Conservation (phyloP, 306 rosid species). For the Notholithocarpus densiflorus region DNA sequence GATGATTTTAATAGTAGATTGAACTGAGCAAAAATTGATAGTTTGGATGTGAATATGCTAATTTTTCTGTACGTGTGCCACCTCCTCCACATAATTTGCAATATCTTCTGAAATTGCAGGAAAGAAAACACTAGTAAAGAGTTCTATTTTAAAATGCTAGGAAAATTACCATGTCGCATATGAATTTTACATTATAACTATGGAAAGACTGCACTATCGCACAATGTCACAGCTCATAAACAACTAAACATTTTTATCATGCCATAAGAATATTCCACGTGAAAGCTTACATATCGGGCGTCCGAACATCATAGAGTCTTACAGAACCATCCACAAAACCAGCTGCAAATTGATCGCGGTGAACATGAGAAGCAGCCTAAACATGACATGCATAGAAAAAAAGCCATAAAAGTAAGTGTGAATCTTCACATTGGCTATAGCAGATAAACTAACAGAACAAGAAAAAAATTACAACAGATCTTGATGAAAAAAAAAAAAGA, state of each 20-base stretch:
- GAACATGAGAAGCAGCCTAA: slow-evolving; percentile 96
- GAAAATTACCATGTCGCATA: not conserved
- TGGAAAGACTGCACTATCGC: not conserved
- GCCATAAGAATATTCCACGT: not conserved
- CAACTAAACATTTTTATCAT: not conserved
- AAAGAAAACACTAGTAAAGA: not conserved
- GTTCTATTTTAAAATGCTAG: not conserved
- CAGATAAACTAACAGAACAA: not conserved
- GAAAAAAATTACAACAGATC: not conserved
- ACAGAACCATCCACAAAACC: slow-evolving; percentile 93
- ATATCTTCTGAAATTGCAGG: not conserved
- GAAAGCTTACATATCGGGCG: slow-evolving; percentile 75
- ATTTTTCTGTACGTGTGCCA: not conserved
- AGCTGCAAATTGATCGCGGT: slow-evolving; percentile 93
- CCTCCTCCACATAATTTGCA: not conserved
- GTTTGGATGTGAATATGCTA: not conserved
- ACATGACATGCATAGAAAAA: slow-evolving; percentile 1
- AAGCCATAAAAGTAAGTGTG: not conserved
- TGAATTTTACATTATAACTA: not conserved
- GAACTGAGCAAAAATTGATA: not conserved
- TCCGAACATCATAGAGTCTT: slow-evolving; percentile 79
- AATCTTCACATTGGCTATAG: not conserved
- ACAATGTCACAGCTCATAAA: not conserved
- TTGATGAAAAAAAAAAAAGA: not conserved
- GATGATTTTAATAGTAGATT: not conserved